Evolutionary conservation across 2,329 filamentous ascomycete genomes (phyloP).

Genomic region (Pezicula neosporulosa): DNA sequence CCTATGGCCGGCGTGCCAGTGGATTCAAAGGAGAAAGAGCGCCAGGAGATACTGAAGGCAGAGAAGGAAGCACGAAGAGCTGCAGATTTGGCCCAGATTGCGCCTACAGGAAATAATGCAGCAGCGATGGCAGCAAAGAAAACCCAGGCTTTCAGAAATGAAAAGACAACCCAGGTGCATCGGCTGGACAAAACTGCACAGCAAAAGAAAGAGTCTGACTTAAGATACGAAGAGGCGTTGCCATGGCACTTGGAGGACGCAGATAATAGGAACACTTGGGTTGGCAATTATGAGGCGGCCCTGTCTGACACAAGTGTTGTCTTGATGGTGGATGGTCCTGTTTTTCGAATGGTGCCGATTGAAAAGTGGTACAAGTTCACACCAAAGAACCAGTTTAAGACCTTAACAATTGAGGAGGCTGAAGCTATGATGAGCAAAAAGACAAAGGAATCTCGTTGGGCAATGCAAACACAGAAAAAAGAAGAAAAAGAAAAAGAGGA

Average conservation of each 20-base stretch:
- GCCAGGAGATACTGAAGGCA: conserved; percentile 66
- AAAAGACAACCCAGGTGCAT: conserved; percentile 84
- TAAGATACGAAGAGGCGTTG: conserved; percentile 89
- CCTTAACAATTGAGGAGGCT: conserved; percentile 77
- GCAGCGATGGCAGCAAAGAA: conserved; percentile 26
- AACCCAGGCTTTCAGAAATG: conserved; percentile 66
- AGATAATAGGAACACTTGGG: conserved; percentile 92
- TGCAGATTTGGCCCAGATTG: conserved; percentile 87
- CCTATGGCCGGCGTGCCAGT: conserved; percentile 34
- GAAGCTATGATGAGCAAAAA: conserved; percentile 82
- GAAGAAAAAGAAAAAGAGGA: conserved; percentile 52
- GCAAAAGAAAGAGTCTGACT: conserved; percentile 65
- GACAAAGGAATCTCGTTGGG: conserved; percentile 74
- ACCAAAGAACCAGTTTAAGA: conserved; percentile 74
- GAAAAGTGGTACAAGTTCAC: conserved; percentile 95
- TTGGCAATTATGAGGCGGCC: conserved; percentile 85
- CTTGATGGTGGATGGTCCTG: conserved; percentile 64
- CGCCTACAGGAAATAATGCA: conserved; percentile 66
- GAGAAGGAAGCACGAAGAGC: conserved; percentile 85
- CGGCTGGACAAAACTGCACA: conserved; percentile 70
- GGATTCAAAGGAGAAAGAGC: conserved; percentile 58
- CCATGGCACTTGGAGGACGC: conserved; percentile 98
- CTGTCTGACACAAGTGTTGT: conserved; percentile 84
- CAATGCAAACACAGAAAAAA: conserved; percentile 64
- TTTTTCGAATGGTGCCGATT: conserved; percentile 82